Percentiles rank a stretch among this genome's conserved stretches.
Evolutionary conservation across 257 asterid genomes (phyloP).

Genomic region (Rhazya stricta): DNA sequence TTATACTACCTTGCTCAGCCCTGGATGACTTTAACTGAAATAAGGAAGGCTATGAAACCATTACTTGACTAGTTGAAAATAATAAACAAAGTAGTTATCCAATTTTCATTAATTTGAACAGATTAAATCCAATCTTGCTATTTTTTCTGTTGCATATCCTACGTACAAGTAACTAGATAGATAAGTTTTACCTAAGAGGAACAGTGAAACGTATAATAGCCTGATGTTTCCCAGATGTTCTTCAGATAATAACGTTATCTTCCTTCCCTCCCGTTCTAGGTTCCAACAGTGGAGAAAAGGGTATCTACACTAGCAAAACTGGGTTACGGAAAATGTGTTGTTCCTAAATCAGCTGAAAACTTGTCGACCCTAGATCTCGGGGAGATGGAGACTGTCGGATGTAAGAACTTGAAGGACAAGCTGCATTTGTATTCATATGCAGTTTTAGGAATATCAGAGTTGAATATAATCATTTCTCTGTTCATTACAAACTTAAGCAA

Average conservation of each 20-base stretch:
- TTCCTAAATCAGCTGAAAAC: conserved; percentile 57
- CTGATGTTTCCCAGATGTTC: not conserved
- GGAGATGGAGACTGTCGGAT: conserved; percentile 61
- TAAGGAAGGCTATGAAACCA: not conserved
- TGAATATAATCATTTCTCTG: too few species aligned
- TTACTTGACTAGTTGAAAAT: not conserved
- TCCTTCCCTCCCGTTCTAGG: conserved; percentile 35
- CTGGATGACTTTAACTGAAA: not conserved
- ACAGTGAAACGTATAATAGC: not conserved
- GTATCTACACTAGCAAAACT: conserved; percentile 64
- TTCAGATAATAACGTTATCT: not conserved
- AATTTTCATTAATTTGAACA: too few species aligned
- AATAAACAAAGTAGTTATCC: not conserved
- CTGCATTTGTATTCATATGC: not conserved
- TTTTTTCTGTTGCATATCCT: not conserved
- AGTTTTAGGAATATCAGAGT: too few species aligned
- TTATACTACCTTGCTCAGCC: not conserved
- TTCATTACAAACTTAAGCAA: too few species aligned
- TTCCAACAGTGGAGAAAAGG: conserved; percentile 82
- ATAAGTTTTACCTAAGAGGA: not conserved
- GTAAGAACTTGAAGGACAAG: conserved; percentile 57
- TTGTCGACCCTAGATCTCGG: conserved; percentile 33
- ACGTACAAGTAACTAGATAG: not conserved
- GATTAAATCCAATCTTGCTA: not conserved
- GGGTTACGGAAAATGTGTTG: conserved; percentile 74